Base-by-base conservation (phyloP, 192 early-diverging fungal species). In the Paraglomus occultum region DNA sequence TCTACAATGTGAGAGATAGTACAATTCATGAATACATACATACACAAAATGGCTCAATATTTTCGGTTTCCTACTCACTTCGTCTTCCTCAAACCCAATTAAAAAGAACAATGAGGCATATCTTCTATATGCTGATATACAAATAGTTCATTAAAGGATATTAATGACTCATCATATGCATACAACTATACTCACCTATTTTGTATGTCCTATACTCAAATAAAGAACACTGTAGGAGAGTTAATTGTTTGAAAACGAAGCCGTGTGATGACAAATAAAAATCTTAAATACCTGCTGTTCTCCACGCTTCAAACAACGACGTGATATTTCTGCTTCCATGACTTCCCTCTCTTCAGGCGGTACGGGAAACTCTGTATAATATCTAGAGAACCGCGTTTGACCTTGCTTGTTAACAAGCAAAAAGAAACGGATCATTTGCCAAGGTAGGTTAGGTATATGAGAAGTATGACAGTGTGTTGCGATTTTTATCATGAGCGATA, bases 381-480 rank as follows among this genome's bases (percentile, higher is more conserved):
- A 76, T 48, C 72, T 72, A 31, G 77, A 75, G 53, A 79, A 79
- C 23, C 77, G 74, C 9, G 74, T 79, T 53, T 79, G 74, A 20
- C 71, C 72, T 53, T 72, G 77, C 44, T 68, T 71, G 61, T 79
- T 79, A 8, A 79, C 50, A 22, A 79, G 62, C 2, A 79, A 54
- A 42, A 79, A 46, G 57, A 79, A 79, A 20, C 46, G 51, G 8
- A 79, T 55, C 77, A 79, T 79, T 22, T 48, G n/a, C n/a, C n/a
- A n/a, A n/a, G n/a, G n/a, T n/a, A n/a, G n/a, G n/a, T n/a, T n/a
- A n/a, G n/a, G n/a, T n/a, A n/a, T n/a, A n/a, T n/a, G n/a, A n/a
- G n/a, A n/a, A n/a, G n/a, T n/a, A n/a, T n/a, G n/a, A n/a, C n/a
- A n/a, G n/a, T n/a, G n/a, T n/a, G n/a, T n/a, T n/a, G n/a, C n/a